phyloP scores from a whole-genome alignment of 176 grass and related monocot genomes.

The Bromus sterilis region DNA sequence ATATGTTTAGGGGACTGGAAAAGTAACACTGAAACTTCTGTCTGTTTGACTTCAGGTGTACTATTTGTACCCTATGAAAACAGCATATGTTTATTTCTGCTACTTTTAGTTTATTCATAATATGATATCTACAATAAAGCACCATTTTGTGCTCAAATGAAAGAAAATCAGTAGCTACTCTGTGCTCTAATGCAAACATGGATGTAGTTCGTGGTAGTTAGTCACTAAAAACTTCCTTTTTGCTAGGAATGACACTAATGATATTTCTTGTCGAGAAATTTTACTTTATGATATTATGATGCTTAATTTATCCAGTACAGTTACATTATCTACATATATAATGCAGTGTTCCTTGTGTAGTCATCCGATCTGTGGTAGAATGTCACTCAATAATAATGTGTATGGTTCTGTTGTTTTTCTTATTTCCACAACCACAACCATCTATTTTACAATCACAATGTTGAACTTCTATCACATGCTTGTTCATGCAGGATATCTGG shows the following conservation, averaged over 20 bases:
- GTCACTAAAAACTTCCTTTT: background rate
- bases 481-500: background rate
- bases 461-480: background rate
- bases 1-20: no score
- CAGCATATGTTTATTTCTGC: background rate
- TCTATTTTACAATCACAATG: background rate
- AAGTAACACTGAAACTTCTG: no score
- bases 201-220: background rate
- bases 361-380: no score
- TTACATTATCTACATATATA: no score
- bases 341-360: no score
- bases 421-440: background rate
- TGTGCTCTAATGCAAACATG: background rate
- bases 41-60: no score
- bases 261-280: no score
- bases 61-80: no score
- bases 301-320: no score
- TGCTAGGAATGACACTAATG: no score
- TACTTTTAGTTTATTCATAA: background rate
- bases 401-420: background rate
- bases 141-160: background rate
- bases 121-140: background rate
- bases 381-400: background rate
- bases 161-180: background rate
- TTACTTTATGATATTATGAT: no score